Conservation (phyloP, 495 filamentous ascomycete genomes). For the Trichocladium uniseriatum region DNA sequence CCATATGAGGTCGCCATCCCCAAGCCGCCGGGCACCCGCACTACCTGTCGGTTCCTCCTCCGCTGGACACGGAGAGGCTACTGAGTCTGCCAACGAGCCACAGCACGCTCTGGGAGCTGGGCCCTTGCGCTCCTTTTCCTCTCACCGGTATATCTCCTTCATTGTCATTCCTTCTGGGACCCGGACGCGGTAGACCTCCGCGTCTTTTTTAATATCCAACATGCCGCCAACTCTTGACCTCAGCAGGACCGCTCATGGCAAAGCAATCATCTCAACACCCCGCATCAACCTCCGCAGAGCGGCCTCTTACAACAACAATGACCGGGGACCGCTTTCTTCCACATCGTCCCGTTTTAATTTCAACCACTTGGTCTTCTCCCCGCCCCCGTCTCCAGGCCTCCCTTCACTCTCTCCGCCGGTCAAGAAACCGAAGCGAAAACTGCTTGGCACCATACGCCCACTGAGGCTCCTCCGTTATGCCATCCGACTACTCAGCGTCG, state of each 20-base stretch:
- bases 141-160: not conserved
- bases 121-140: not conserved
- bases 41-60: not conserved
- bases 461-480: constrained; percentile 40
- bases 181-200: not conserved
- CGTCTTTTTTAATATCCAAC: constrained; percentile 5
- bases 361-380: constrained; percentile 53
- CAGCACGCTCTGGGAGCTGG: not conserved
- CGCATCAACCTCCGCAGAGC: constrained; percentile 43
- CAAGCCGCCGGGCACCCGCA: not conserved
- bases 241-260: constrained; percentile 37
- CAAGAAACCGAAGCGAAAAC: constrained; percentile 37
- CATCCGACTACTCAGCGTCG: constrained; percentile 33
- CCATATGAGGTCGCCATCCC: not conserved
- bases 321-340: constrained; percentile 41
- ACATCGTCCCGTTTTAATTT: constrained; percentile 51
- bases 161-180: not conserved
- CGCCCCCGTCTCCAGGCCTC: constrained; percentile 54
- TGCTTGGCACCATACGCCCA: constrained; percentile 28
- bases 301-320: constrained; percentile 38
- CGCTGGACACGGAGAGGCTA: not conserved
- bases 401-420: constrained; percentile 55
- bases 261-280: constrained; percentile 41
- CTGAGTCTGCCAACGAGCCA: not conserved
- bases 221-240: constrained; percentile 45